Base-by-base conservation (phyloP, 177 flowering plant species). In the Vitis hybrid region DNA sequence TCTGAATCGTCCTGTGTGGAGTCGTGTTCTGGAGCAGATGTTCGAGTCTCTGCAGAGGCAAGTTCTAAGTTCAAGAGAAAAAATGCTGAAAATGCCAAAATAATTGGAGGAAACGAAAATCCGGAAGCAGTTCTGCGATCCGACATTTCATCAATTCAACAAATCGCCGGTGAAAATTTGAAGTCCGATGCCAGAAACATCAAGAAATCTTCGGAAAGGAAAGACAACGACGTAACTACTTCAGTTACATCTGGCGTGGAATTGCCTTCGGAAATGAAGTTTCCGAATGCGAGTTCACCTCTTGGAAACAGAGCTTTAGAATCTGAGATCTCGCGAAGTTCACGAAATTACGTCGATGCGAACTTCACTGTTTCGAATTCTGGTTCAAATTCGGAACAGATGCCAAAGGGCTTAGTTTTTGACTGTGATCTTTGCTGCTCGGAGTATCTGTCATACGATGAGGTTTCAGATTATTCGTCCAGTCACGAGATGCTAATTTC, bases 371-470 rank as follows among this genome's bases (percentile, higher is more conserved):
- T 71, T 52, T 33, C 68, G 39, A 74, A 71, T 10, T 74, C 78
- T 12, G 74, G 64, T 14, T 73, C 77, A 10, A 75, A 65, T 19
- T 51, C 71, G 2, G 81, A 73, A 48, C 73, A 71, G 65, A 67
- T 61, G 56, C 63, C 74, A 11, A 60, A 64, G 48, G 68, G 69
- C 29, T 64, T 57, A 7, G 75, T 52, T 16, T 60, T 12, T 3
- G 88, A 80, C 26, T 48, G 75, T 9, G 83, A 77, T 65, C 83
- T 90, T 11, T 83, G 82, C 51, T 91, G 96, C 52, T 69, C 87
- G 5, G 97, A 91, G 72, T 39, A 87, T 10, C 68, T 88, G 19
- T 78, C 86, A 0, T 58, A 26, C 60, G 87, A 80, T 14, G 85
- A 84, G 56, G 74, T 59, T 10, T 74, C 84, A 4, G 79, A 78